Conservation (phyloP, 345 rosid genomes). For the Erodium maritimum region DNA sequence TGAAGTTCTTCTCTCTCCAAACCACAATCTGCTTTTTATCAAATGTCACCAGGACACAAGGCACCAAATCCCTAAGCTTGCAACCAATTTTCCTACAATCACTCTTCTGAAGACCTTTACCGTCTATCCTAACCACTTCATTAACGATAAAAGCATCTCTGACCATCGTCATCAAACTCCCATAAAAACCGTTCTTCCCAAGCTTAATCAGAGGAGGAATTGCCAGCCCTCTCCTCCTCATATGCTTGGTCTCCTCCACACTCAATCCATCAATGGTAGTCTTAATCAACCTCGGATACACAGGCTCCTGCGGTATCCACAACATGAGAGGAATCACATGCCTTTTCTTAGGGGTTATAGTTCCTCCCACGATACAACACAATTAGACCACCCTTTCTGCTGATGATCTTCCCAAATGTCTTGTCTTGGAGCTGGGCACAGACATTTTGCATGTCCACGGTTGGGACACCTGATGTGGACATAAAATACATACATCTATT, state of each 20-base stretch:
- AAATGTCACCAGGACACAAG: slow-evolving; percentile 77
- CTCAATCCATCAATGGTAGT: slow-evolving; percentile 73
- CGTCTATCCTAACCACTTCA: slow-evolving; percentile 72
- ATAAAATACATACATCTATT: too few relatives aligned
- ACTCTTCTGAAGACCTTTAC: slow-evolving; percentile 68
- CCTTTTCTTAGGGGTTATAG: slow-evolving; percentile 62
- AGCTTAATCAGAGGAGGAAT: slow-evolving; percentile 69
- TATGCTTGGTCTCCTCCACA: slow-evolving; percentile 73
- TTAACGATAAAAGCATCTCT: slow-evolving; percentile 72
- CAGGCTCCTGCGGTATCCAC: slow-evolving; percentile 93
- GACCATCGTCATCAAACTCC: slow-evolving; percentile 78
- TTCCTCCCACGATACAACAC: slow-evolving; percentile 77
- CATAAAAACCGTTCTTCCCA: slow-evolving; percentile 87
- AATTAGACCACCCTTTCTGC: slow-evolving; percentile 62
- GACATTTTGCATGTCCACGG: slow-evolving; percentile 79
- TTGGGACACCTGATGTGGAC: slow-evolving; percentile 79
- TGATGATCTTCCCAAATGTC: slow-evolving; percentile 62
- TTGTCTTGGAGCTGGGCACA: slow-evolving; percentile 33
- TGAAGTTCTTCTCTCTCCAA: slow-evolving; percentile 68
- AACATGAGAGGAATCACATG: slow-evolving; percentile 75
- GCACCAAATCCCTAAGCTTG: slow-evolving; percentile 86
- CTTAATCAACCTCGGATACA: slow-evolving; percentile 75
- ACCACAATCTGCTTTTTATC: slow-evolving; percentile 86
- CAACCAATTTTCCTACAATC: slow-evolving; percentile 91
- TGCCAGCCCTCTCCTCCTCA: slow-evolving; percentile 73